Evolutionary conservation across 2,329 filamentous ascomycete species (phyloP).

Genomic region (Cordyceps farinosa): DNA sequence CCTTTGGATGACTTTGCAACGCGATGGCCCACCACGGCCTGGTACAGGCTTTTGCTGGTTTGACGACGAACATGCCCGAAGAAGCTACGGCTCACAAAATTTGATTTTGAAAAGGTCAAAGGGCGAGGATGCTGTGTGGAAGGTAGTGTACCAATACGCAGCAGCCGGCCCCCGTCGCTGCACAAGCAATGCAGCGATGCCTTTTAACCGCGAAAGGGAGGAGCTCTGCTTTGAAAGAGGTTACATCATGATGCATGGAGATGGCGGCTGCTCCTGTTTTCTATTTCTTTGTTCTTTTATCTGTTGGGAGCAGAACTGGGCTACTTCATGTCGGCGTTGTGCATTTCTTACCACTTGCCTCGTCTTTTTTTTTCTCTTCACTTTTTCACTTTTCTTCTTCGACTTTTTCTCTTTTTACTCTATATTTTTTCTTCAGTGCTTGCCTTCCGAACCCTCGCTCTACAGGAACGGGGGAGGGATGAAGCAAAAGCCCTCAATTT

Average conservation of each 20-base stretch:
- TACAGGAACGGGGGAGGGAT: background rate
- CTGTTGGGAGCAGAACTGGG: slow-evolving; percentile 8
- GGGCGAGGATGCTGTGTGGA: slow-evolving; percentile 5
- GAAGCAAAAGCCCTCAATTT: background rate
- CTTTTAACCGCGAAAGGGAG: background rate
- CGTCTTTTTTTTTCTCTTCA: background rate
- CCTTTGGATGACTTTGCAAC: background rate
- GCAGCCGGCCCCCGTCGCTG: background rate
- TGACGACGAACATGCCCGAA: slow-evolving; percentile 5
- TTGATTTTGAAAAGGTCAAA: slow-evolving; percentile 7
- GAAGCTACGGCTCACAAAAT: background rate
- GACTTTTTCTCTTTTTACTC: background rate
- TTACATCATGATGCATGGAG: slow-evolving; percentile 10
- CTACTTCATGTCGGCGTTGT: slow-evolving; percentile 14
- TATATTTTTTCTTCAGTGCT: slow-evolving; percentile 4
- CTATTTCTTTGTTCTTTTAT: slow-evolving; percentile 18
- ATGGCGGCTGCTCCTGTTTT: slow-evolving; percentile 5
- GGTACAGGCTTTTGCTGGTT: background rate
- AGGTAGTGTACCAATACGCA: slow-evolving; percentile 18
- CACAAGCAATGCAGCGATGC: background rate
- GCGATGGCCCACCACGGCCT: background rate
- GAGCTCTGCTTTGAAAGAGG: background rate
- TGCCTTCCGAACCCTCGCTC: background rate
- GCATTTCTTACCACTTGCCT: slow-evolving; percentile 9
- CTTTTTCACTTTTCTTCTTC: background rate